Evolutionary conservation across 139 green algal genomes (phyloP), one percentile per base, ranked within the genome.

Genomic region (Asterochloris sp.): DNA sequence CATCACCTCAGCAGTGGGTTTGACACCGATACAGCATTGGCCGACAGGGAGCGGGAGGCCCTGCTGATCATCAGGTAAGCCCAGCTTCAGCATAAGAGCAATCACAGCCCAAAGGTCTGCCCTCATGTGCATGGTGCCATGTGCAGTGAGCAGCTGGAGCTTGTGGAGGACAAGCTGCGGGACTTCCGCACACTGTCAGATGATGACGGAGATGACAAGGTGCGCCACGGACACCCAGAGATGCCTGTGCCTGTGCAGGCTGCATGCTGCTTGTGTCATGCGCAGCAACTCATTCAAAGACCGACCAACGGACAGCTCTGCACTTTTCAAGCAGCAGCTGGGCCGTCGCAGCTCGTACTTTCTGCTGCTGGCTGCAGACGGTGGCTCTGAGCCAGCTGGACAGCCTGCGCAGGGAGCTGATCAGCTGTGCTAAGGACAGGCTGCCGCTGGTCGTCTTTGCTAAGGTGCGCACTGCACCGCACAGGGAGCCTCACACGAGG

Each of bases 121-220:
- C 14, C 27, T 15, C 62, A 71, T 69, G 27, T 54, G 19, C 24
- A 29, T 38, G 26, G 47, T 23, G 47, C 11, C 19, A 16, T 26
- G 1, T 87, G 85, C 89, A 92, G 89, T 16, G 85, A 89, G 68
- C 85, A 90, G 63, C 83, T 92, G 74, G 89, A 92, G 76, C 81
- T 87, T 26, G 61, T 92, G 61, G 89, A 92, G 78, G 89, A 92
- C 79, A 92, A 92, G 76, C 82, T 92, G 74, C 77, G 89, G 11
- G 89, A 92, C 76, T 87, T 85, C 27, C 77, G 84, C 6, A 76
- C 84, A 19, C 28, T 82, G 54, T 21, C 87, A 24, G 83, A 85
- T 61, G 54, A 80, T 2, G 16, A 86, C 29, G 38, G 74, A 47
- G 89, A 92, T 8, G 85, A 92, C 54, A 90, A 88, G 84, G 88